Conservation (phyloP, 192 early-diverging fungal species). For the Coemansia sp. region DNA sequence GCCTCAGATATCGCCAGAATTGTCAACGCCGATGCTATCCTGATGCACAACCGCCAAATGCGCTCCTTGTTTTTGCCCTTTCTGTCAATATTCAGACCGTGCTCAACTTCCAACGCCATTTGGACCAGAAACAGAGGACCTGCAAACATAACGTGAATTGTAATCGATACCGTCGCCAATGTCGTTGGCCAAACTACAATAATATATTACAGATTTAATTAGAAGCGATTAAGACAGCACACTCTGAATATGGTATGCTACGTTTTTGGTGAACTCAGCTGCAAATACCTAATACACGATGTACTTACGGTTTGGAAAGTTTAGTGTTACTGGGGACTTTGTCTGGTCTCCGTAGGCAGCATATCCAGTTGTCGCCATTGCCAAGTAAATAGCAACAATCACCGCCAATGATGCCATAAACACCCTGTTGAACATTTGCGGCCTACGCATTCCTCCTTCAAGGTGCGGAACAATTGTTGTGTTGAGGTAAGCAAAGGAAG, state of each 20-base stretch:
- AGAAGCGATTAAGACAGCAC: background rate
- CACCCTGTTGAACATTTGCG: constrained; percentile 61
- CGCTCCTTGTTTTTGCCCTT: constrained; percentile 55
- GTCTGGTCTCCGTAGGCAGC: constrained; percentile 64
- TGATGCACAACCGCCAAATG: constrained; percentile 52
- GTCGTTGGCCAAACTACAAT: constrained; percentile 55
- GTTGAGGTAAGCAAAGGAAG: constrained; percentile 68
- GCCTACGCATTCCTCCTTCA: constrained; percentile 67
- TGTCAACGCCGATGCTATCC: constrained; percentile 55
- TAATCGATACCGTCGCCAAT: constrained; percentile 67
- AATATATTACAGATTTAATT: constrained; percentile 33
- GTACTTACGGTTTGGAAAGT: constrained; percentile 59
- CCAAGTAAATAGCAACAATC: constrained; percentile 66
- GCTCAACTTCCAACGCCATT: constrained; percentile 58
- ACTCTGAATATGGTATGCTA: background rate
- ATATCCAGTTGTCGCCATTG: constrained; percentile 68
- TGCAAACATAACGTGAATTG: constrained; percentile 72
- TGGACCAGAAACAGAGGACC: constrained; percentile 70
- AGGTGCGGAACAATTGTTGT: constrained; percentile 77
- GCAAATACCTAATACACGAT: background rate
- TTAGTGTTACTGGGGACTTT: constrained; percentile 63
- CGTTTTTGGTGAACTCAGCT: too few species aligned
- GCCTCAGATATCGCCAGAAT: constrained; percentile 60
- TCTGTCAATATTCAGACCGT: constrained; percentile 53
- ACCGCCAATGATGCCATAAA: constrained; percentile 56